A percentile compares a stretch with the other conserved stretches of the same genome.
Conservation (phyloP, 2,329 filamentous ascomycete genomes). For the Ophiostoma sp. region DNA sequence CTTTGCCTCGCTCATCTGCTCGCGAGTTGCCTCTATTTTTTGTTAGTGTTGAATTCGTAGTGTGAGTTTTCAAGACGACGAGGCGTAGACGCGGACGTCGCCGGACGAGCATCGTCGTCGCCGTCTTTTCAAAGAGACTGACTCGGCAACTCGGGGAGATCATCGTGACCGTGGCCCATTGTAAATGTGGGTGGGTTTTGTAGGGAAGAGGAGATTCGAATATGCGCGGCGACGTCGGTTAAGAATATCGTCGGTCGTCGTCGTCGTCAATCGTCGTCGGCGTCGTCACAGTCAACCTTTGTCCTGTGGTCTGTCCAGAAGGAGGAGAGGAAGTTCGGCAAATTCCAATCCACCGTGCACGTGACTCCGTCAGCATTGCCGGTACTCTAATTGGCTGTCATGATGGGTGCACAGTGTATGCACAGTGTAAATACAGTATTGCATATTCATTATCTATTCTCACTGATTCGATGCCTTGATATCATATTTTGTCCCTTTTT, state of each 20-base stretch:
- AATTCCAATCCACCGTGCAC: constrained; percentile 11
- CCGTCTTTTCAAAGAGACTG: background rate
- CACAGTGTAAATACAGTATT: background rate
- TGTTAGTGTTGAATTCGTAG: constrained; percentile 11
- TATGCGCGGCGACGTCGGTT: background rate
- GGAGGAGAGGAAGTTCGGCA: constrained; percentile 1
- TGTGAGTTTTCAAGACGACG: background rate
- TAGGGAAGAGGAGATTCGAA: background rate
- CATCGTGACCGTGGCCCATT: constrained; percentile 16
- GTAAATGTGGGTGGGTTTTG: background rate
- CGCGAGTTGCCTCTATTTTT: constrained; percentile 64
- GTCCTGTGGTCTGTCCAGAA: background rate
- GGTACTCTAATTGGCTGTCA: background rate
- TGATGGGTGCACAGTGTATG: background rate
- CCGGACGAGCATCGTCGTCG: background rate
- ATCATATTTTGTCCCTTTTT: background rate
- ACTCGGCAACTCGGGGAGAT: constrained; percentile 15
- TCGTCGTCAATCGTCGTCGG: constrained; percentile 4
- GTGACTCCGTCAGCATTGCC: constrained; percentile 3
- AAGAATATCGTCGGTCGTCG: background rate
- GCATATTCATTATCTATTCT: background rate
- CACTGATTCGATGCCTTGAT: background rate
- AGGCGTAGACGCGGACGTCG: background rate
- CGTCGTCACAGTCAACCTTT: background rate
- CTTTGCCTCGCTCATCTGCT: constrained; percentile 89